These are phyloP conservation scores for Gloeopeniophorella convolvens DNA, from an alignment of 768 basidiomycete genomes.

Conservation along the genomic window DNA sequence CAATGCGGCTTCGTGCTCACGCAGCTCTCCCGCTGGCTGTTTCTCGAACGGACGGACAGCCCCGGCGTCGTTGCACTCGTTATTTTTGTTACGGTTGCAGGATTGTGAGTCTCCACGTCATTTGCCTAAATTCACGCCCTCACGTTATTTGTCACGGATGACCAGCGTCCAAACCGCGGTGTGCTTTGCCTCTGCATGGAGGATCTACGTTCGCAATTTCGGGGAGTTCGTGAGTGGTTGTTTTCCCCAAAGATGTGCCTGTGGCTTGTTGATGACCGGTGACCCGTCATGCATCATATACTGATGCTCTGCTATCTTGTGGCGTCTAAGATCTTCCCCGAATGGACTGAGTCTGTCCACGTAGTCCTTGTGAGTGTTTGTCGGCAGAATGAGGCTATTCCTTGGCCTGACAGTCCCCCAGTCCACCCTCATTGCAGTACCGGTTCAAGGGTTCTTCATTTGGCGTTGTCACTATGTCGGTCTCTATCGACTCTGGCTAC, in stretches of 20 bases:
- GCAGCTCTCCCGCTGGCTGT: constrained; percentile 11
- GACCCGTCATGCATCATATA: too few species aligned
- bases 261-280: not conserved
- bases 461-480: constrained; percentile 10
- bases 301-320: not conserved
- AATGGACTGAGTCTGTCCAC: constrained; percentile 9
- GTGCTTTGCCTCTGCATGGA: constrained; percentile 7
- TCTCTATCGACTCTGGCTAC: not conserved
- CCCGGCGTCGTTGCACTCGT: not conserved
- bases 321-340: not conserved
- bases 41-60: not conserved
- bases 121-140: not conserved
- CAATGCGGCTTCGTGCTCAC: constrained; percentile 10
- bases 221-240: not conserved
- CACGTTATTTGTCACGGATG: not conserved
- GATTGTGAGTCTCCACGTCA: constrained; percentile 7
- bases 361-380: constrained; percentile 9
- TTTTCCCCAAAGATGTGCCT: not conserved
- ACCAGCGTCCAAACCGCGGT: constrained; percentile 7
- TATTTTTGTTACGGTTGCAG: constrained; percentile 2
- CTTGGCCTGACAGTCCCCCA: not conserved
- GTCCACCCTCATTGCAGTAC: constrained; percentile 1
- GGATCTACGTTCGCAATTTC: constrained; percentile 2
- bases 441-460: constrained; percentile 12
- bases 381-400: too few species aligned